Base-by-base conservation (phyloP, 2,329 filamentous ascomycete species). In the Fusarium torulosum region DNA sequence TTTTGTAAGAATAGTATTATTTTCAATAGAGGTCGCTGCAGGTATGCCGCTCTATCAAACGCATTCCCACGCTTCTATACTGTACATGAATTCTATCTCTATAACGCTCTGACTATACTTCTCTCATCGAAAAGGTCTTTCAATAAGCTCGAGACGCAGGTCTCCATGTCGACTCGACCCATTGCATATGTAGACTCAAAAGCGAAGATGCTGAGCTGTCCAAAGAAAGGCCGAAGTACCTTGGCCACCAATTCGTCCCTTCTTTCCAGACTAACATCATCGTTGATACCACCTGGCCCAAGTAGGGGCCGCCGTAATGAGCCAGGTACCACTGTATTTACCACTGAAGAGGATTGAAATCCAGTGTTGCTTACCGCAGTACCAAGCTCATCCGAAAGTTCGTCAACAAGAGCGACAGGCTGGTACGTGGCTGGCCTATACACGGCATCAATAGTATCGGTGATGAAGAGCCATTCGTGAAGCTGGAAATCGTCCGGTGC, bases 381-480 rank as follows among this genome's bases (percentile, higher is more conserved):
- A 15, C 88, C 88, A 2, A 97, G 83, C 56, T 90, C 89, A 69
- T 96, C 92, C 0, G 92, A 91, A 10, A 97, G 84, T 73, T 96
- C 92, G 72, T 98, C 96, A 1, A 92, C 91, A 7, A 98, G 85
- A 4, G 93, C 93, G 4, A 91, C 82, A 2, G 93, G 86, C 62
- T 89, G 85, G 80, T 90, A 90, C 51, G 84, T 82, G 15, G 88
- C 80, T 0, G 93, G 90, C 14, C 92, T 89, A 79, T 99, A 97
- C 33, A 99, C 92, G 2, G 96, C 94, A 73, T 99, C 96, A 67
- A 97, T 94, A 15, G 95, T 98, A 78, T 99, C 96, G 3, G 94
- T 97, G 55, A 99, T 90, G 78, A 97, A 99, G 6, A 98, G 87
- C 96, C 96, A 99, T 81, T 97, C 93, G 74, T 97, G 91, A n/a